Conservation (phyloP, 352 stramenopile species). For the Pythium myriotylum region DNA sequence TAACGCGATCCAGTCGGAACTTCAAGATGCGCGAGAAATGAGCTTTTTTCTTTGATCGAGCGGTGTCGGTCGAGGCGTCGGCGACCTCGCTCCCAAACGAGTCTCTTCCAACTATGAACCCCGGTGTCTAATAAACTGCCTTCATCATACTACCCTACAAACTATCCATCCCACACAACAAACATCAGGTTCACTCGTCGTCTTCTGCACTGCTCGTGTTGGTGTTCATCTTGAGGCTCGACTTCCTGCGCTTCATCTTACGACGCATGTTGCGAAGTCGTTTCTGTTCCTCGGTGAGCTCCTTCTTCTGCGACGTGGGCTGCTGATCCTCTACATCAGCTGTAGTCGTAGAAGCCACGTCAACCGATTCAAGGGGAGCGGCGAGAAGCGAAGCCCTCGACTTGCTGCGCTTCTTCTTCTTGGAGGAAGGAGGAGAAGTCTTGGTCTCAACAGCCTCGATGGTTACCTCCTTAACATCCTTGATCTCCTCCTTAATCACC, state of each 20-base stretch:
- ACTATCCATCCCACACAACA: not conserved
- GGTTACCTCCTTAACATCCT: not conserved
- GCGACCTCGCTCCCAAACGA: not conserved
- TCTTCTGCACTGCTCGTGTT: constrained; percentile 31
- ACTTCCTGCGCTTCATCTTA: constrained; percentile 78
- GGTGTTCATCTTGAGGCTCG: constrained; percentile 46
- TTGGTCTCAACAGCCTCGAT: constrained; percentile 1
- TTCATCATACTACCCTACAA: not conserved
- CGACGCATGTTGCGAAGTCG: constrained; percentile 67
- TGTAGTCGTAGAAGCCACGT: constrained; percentile 13
- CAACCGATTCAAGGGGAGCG: constrained; percentile 2
- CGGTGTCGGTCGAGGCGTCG: not conserved
- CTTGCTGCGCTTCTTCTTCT: constrained; percentile 17
- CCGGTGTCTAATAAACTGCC: constrained; percentile 14
- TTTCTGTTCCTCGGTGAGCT: constrained; percentile 62
- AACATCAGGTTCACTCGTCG: constrained; percentile 18
- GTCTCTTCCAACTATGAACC: constrained; percentile 9
- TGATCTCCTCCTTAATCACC: constrained; percentile 9
- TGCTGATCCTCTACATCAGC: constrained; percentile 8
- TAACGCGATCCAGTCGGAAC: constrained; percentile 52
- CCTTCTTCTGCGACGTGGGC: constrained; percentile 30
- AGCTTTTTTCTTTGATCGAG: constrained; percentile 41
- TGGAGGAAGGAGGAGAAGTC: constrained; percentile 4
- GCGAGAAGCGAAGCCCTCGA: constrained; percentile 1
- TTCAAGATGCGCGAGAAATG: constrained; percentile 62